Conservation (phyloP, 2,329 filamentous ascomycete species). For the Emergomyces orientalis region DNA sequence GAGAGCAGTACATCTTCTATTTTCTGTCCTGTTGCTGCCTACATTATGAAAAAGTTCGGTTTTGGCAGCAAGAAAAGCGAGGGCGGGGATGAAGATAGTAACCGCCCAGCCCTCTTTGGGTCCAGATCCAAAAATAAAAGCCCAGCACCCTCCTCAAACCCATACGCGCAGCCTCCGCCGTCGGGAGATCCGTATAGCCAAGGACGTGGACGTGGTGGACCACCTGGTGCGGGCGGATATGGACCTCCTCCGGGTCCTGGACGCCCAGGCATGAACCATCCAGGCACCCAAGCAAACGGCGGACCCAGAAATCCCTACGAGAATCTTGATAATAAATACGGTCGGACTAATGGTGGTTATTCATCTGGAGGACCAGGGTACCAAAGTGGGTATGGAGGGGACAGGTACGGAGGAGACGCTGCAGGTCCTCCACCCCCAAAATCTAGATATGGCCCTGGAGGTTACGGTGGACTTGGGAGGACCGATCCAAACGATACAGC, state of each 20-base stretch:
- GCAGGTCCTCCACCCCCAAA: conserved; percentile 23
- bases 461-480: conserved; percentile 49
- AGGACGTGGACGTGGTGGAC: conserved; percentile 38
- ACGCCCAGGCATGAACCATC: conserved; percentile 3
- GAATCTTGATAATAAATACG: conserved; percentile 20
- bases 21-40: neutral
- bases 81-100: conserved; percentile 43
- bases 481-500: conserved; percentile 42
- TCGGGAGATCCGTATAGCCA: conserved; percentile 45
- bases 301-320: conserved; percentile 18
- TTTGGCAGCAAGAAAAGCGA: conserved; percentile 46
- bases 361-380: conserved; percentile 36
- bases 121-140: conserved; percentile 47
- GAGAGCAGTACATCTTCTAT: neutral
- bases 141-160: conserved; percentile 44
- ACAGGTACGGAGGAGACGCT: conserved; percentile 43
- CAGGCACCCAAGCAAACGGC: conserved; percentile 14
- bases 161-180: conserved; percentile 45
- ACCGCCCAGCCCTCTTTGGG: conserved; percentile 52
- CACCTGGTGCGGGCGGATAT: conserved; percentile 26
- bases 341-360: conserved; percentile 31
- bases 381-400: conserved; percentile 42
- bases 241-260: conserved; percentile 23
- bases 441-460: conserved; percentile 41
- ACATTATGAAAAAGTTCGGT: conserved; percentile 23